Percentiles rank a stretch among this genome's conserved stretches.
These are phyloP conservation scores for Chimonanthus praecox DNA, from an alignment of 164 flowering plant genomes.

Conservation along the genomic window DNA sequence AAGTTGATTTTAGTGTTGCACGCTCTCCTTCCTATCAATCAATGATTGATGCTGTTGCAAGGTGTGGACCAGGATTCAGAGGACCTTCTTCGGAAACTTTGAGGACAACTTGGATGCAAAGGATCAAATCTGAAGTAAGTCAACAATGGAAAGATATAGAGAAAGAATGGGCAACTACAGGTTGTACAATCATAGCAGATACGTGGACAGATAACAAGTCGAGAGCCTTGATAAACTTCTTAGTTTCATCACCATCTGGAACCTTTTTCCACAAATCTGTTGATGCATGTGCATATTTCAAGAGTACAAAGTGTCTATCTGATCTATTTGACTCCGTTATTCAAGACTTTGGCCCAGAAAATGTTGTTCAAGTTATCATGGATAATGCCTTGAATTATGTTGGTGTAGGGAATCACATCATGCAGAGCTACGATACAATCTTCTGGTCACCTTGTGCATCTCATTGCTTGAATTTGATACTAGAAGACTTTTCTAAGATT, in stretches of 20 bases:
- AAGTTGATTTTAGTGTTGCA: conserved; percentile 71
- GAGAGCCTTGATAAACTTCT: conserved; percentile 77
- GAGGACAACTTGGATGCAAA: conserved; percentile 71
- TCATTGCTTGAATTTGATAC: conserved; percentile 68
- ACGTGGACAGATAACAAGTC: conserved; percentile 90
- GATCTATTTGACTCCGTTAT: conserved; percentile 80
- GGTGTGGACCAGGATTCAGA: conserved; percentile 64
- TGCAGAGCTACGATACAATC: conserved; percentile 61
- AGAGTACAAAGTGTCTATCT: conserved; percentile 59
- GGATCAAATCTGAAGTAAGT: conserved; percentile 65
- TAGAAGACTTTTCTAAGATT: conserved; percentile 79
- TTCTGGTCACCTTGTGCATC: conserved; percentile 86
- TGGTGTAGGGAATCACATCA: conserved; percentile 60
- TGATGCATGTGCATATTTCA: conserved; percentile 72
- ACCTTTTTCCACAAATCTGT: conserved; percentile 88
- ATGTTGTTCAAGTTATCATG: conserved; percentile 84
- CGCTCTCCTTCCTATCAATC: conserved; percentile 76
- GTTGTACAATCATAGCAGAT: conserved; percentile 87
- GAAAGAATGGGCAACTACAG: conserved; percentile 78
- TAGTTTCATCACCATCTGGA: conserved; percentile 85
- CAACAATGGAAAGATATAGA: conserved; percentile 64
- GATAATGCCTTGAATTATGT: conserved; percentile 57
- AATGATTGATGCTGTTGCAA: conserved; percentile 74
- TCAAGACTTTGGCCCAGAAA: conserved; percentile 82
- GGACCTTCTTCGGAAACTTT: conserved; percentile 72